Base-by-base conservation (phyloP, 2,329 filamentous ascomycete species). In the Penicillium aurantiogriseum region DNA sequence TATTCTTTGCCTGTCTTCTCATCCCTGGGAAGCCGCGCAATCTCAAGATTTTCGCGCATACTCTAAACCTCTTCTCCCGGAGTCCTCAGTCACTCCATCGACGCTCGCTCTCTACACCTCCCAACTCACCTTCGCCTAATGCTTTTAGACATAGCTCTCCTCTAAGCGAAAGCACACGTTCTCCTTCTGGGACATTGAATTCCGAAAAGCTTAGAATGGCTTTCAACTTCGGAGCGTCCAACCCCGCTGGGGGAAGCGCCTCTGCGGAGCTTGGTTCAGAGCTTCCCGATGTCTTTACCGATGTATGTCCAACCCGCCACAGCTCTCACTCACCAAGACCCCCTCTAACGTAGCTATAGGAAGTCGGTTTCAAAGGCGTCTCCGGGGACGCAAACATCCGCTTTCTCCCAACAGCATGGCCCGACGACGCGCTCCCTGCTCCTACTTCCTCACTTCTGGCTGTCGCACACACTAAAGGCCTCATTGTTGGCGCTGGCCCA, bases 401-500 rank as follows among this genome's bases (percentile, higher is more conserved):
- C 71, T 79, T 89, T 25, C 79, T 97, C 42, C 90, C 91, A 17
- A 82, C 87, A 21, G 81, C 88, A 71, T 97, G 93, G 92, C 85
- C 89, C 40, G 68, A 75, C 59, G 80, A 87, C 64, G 79, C 84
- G 38, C 81, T 90, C 25, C 93, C 94, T 33, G 81, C 88, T 2
- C 81, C 90, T 5, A 91, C 88, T 44, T 86, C 91, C 13, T 95
- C 91, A 2, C 87, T 99, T 38, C 81, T 99, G 60, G 89, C 88
- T 70, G 84, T 97, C 64, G 92, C 93, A 54, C 88, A 91, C 33
- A 85, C 82, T 59, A 88, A 86, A 74, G 91, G 91, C 40, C 82
- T 99, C 23, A 81, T 97, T 54, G 93, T 93, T 31, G 94, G 92
- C 48, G 94, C 90, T 50, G 90, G 91, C 17, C 93, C 93, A 38